phyloP scores from a whole-genome alignment of 2,329 filamentous ascomycete genomes.

The Claviceps pusilla region DNA sequence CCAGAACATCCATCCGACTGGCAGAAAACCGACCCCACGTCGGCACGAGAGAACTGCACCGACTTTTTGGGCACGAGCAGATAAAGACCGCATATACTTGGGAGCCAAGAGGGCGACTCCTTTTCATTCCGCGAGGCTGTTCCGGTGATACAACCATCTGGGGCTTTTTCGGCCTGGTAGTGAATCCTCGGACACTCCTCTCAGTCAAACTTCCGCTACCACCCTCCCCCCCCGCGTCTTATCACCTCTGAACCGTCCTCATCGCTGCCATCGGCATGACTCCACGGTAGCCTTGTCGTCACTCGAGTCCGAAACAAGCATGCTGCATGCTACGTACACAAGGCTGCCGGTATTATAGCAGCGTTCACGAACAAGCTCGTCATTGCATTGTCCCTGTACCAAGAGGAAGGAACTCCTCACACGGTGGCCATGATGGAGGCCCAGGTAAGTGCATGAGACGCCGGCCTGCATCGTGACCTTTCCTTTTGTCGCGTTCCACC shows the following conservation, averaged over 20 bases:
- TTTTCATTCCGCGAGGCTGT: not conserved
- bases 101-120: not conserved
- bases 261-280: conserved; percentile 22
- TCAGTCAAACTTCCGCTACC: not conserved
- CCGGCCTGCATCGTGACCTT: not conserved
- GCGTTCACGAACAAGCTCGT: conserved; percentile 14
- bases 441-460: conserved; percentile 24
- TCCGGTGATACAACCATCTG: conserved; percentile 1
- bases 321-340: conserved; percentile 27
- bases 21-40: conserved; percentile 18
- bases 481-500: not conserved
- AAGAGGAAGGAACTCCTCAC: conserved; percentile 1
- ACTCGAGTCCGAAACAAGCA: conserved; percentile 19
- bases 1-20: conserved; percentile 4
- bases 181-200: conserved; percentile 2
- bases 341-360: conserved; percentile 31
- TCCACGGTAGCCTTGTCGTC: conserved; percentile 25
- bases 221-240: too few relatives aligned
- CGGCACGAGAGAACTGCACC: conserved; percentile 21
- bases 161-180: not conserved
- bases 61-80: conserved; percentile 24
- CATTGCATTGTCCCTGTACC: conserved; percentile 5
- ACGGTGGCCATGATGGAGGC: conserved; percentile 27
- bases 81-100: conserved; percentile 21
- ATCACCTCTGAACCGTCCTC: not conserved